Base-by-base conservation (phyloP, 2,329 filamentous ascomycete genomes). In the Aphanocladium album region DNA sequence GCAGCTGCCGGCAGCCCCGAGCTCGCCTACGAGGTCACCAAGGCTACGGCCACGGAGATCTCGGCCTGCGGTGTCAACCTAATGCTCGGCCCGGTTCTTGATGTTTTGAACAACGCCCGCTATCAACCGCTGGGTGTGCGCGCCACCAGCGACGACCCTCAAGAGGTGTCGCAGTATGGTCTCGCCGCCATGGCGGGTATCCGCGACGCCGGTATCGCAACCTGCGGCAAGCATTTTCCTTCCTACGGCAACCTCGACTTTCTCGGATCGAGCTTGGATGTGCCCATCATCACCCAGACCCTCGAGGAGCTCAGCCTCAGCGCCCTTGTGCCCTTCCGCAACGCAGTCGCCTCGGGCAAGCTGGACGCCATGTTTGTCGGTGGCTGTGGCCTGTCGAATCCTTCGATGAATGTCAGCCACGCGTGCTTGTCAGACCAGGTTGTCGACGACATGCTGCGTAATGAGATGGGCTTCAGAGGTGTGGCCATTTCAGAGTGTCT, bases 211-310 rank as follows among this genome's bases (percentile, higher is more conserved):
- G 93, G 93, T 0, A 77, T 97, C 50, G 90, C 88, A 2, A 96
- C 91, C 0, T 92, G 95, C 70, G 93, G 93, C 60, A 98, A 98
- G 73, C 93, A 98, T 73, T 97, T 98, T 67, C 93, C 93, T 3
- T 96, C 92, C 0, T 98, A 97, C 70, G 93, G 93, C 35, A 97
- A 96, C 68, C 80, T 98, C 19, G 93, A 97, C 72, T 96, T 97
- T 67, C 83, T 96, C 2, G 93, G 92, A 14, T 96, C 92, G 5
- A 93, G 90, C 52, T 78, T 96, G 25, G 93, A 97, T 68, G 92
- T 98, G 33, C 93, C 93, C 16, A 95, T 96, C 63, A 97, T 98
- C 67, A 97, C 92, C 0, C 93, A 98, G 71, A 96, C 93, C 0
- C 76, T 97, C 14, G 93, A 97, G 71, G 93, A 96, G 69, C 80